Conservation (phyloP, 2,329 filamentous ascomycete species). For the Fonsecaea pedrosoi region DNA sequence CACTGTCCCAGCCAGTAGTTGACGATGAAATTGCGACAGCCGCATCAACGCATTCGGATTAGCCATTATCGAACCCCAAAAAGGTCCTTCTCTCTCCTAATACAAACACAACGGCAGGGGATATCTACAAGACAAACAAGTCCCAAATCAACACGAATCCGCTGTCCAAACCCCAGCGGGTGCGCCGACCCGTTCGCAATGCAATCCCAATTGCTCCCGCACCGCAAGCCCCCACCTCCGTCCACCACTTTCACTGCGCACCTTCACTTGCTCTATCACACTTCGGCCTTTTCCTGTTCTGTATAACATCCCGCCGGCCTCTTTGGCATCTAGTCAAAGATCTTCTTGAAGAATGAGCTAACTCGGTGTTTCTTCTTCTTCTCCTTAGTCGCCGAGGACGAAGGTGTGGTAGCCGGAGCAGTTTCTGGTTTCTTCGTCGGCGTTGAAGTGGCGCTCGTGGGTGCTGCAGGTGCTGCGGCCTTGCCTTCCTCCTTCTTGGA, state of each 20-base stretch:
- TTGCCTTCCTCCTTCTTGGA: conserved; percentile 23
- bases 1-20: neutral
- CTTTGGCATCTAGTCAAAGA: conserved; percentile 50
- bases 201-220: conserved; percentile 23
- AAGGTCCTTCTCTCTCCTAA: conserved; percentile 18
- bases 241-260: neutral
- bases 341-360: conserved; percentile 68
- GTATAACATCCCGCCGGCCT: neutral
- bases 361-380: conserved; percentile 73
- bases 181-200: conserved; percentile 34
- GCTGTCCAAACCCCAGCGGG: conserved; percentile 31
- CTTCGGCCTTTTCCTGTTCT: conserved; percentile 3
- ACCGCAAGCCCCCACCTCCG: neutral
- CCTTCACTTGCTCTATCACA: neutral
- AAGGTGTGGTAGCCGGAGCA: conserved; percentile 40
- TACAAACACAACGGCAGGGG: conserved; percentile 34
- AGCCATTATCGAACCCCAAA: conserved; percentile 17
- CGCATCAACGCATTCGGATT: conserved; percentile 19
- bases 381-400: conserved; percentile 49
- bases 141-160: conserved; percentile 28
- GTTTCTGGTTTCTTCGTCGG: conserved; percentile 38
- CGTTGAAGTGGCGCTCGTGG: conserved; percentile 27
- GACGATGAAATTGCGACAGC: neutral
- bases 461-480: conserved; percentile 15
- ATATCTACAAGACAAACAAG: conserved; percentile 38